These are phyloP conservation scores for Ailanthus altissimus DNA, from an alignment of 345 rosid genomes.

Conservation along the genomic window DNA sequence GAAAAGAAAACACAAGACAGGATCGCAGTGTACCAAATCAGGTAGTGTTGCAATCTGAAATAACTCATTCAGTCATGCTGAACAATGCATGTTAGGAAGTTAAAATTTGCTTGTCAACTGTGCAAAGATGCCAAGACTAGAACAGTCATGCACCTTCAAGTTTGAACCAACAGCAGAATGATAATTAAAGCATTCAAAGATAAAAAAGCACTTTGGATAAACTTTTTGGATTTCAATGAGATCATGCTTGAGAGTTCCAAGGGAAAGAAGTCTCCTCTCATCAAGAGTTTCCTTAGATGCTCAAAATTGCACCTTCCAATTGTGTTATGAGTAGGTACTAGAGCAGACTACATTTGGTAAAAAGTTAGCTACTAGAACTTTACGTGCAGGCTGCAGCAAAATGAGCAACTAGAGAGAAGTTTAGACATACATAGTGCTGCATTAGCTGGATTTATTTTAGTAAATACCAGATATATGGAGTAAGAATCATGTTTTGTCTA, in stretches of 20 bases:
- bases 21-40: background rate
- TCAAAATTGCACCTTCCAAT: background rate
- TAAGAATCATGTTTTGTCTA: background rate
- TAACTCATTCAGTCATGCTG: background rate
- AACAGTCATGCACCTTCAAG: background rate
- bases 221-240: background rate
- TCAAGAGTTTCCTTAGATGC: background rate
- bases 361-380: background rate
- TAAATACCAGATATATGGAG: background rate
- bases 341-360: background rate
- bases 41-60: background rate
- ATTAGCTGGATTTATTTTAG: background rate
- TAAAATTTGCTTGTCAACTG: background rate
- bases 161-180: background rate
- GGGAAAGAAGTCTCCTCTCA: too few species aligned
- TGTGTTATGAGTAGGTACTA: background rate
- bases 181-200: background rate
- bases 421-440: slow-evolving; percentile 8
- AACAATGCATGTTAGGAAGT: background rate
- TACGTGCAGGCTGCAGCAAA: background rate
- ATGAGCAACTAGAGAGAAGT: background rate
- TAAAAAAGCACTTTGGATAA: too few species aligned
- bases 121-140: background rate
- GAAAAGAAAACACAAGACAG: background rate
- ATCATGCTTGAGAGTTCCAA: background rate